phyloP scores from a whole-genome alignment of 2,329 filamentous ascomycete species.

The Grosmannia penicillata region DNA sequence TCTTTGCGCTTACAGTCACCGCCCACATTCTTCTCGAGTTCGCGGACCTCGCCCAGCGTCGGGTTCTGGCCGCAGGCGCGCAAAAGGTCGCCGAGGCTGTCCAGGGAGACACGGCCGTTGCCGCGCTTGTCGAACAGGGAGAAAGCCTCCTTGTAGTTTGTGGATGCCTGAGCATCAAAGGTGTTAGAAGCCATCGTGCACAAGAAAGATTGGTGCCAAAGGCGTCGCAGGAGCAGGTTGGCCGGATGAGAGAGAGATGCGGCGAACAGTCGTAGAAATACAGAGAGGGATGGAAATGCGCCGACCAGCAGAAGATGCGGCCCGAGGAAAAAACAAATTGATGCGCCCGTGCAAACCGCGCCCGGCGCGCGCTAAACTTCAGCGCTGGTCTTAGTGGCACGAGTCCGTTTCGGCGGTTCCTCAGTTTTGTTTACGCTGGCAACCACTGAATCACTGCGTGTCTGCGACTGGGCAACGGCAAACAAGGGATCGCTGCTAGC shows the following conservation, averaged over 20 bases:
- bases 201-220: neutral
- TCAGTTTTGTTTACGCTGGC: conserved; percentile 6
- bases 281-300: neutral
- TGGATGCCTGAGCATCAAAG: conserved; percentile 50
- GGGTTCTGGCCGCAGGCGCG: conserved; percentile 97
- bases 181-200: conserved; percentile 34
- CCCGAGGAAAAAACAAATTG: neutral
- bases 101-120: conserved; percentile 76
- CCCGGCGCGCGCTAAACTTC: neutral
- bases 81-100: conserved; percentile 81
- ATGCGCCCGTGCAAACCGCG: neutral
- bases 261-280: neutral
- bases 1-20: conserved; percentile 62
- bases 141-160: conserved; percentile 99
- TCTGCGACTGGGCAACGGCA: too few relatives aligned
- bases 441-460: too few relatives aligned
- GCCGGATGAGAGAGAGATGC: neutral
- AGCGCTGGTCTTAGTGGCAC: neutral
- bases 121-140: conserved; percentile 99
- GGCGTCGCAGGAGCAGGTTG: too few relatives aligned
- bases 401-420: neutral
- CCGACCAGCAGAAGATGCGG: neutral
- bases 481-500: conserved; percentile 3
- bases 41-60: conserved; percentile 79
- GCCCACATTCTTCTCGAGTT: conserved; percentile 81